Evolutionary conservation across 305 asterid species (phyloP), one percentile per base, ranked within the genome.

Genomic region (Fraxinus ornus): DNA sequence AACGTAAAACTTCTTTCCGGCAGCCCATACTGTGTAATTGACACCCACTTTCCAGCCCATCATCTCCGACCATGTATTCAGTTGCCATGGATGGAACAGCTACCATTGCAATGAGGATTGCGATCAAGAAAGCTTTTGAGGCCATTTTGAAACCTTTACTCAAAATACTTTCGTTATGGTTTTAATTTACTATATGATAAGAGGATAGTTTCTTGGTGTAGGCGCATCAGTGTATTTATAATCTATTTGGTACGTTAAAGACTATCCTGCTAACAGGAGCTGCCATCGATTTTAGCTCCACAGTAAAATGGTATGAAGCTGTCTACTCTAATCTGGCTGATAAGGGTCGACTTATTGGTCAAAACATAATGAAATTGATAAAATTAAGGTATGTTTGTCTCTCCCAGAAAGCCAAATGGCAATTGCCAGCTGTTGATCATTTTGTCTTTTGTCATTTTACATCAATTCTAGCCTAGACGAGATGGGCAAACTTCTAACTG

Each of bases 1-100:
- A 10, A 88, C 87, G 33, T 17, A 70, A 73, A 88, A 88, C 2
- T 21, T 2, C 41, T 83, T 88, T 9, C 81, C 89, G 30, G 30
- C 15, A 0, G 89, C 85, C 89, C 89, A 88, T 3, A 66, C 75
- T 4, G 82, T 80, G 84, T 86, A 86, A 83, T 88, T 35, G 44
- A 88, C 75, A 0, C 77, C 76, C n/a, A 81, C 21, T 24, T 12
- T 77, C 91, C 91, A 88, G 3, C 89, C 89, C 72, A 1, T 85
- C 77, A 33, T 83, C 91, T 60, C 91, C 89, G 19, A 88, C 89
- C 8, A 55, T 4, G 30, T 81, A 77, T 60, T 87, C 81, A 7
- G 75, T 57, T 0, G 81, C 86, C 8, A 75, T 47, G 70, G 85
- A 77, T 24, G 84, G 79, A 24, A 77, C 77, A 15, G 47, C 79